phyloP scores from a whole-genome alignment of 2,329 filamentous ascomycete species.

The Ophiostoma montium region DNA sequence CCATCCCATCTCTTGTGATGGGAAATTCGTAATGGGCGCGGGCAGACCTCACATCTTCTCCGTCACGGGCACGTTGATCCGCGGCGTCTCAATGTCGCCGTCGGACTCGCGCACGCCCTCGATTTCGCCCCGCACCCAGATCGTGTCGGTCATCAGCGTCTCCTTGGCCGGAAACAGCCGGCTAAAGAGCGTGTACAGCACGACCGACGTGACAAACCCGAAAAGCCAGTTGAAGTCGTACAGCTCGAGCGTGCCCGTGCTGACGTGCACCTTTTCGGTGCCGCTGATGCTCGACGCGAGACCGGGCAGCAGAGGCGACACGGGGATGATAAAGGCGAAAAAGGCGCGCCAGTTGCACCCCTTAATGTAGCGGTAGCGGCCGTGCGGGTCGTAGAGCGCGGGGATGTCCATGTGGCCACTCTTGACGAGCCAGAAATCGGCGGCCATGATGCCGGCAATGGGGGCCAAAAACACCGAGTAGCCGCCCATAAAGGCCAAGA shows the following conservation, averaged over 20 bases:
- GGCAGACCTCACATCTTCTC: conserved; percentile 4
- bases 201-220: conserved; percentile 40
- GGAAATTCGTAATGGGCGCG: background rate
- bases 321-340: conserved; percentile 15
- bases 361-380: conserved; percentile 24
- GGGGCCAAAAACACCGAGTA: conserved; percentile 31
- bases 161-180: conserved; percentile 33
- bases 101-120: conserved; percentile 12
- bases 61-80: background rate
- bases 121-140: conserved; percentile 21
- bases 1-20: background rate
- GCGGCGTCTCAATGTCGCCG: conserved; percentile 13
- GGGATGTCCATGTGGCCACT: conserved; percentile 25
- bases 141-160: conserved; percentile 29
- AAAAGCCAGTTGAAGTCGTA: conserved; percentile 55
- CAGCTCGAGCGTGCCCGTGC: conserved; percentile 34
- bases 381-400: conserved; percentile 26
- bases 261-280: conserved; percentile 9
- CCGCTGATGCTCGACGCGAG: conserved; percentile 16
- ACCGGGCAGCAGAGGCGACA: conserved; percentile 20
- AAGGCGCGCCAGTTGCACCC: conserved; percentile 17
- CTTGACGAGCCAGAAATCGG: conserved; percentile 27
- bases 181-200: conserved; percentile 40
- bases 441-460: conserved; percentile 26
- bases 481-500: conserved; percentile 52